Conservation (phyloP, 2,329 filamentous ascomycete species). For the Coniochaeta sp. region DNA sequence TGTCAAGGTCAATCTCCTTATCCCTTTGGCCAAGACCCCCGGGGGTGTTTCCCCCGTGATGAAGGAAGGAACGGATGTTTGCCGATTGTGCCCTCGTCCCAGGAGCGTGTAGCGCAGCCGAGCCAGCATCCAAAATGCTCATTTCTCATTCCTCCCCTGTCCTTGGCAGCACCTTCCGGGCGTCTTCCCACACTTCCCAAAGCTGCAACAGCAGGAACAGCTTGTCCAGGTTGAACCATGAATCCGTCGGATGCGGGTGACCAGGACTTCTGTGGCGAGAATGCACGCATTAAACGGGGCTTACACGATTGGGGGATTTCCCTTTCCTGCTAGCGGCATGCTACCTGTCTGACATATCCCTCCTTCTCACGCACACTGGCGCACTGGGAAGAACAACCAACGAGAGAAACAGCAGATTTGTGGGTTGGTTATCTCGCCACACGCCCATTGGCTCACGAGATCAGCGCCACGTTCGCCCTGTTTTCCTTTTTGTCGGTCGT, state of each 20-base stretch:
- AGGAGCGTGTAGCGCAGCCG: too few species aligned
- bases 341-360: neutral
- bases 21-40: too few species aligned
- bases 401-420: neutral
- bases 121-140: too few species aligned
- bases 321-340: neutral
- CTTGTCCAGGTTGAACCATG: neutral
- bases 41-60: too few species aligned
- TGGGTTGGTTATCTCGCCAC: neutral
- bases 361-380: too few species aligned
- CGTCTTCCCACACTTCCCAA: neutral
- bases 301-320: neutral
- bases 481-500: neutral
- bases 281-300: neutral
- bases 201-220: too few species aligned
- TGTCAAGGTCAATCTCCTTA: too few species aligned
- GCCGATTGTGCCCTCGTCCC: too few species aligned
- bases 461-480: conserved; percentile 3
- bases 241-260: neutral
- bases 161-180: too few species aligned
- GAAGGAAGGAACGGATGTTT: too few species aligned
- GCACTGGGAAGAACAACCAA: neutral
- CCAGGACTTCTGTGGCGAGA: neutral
- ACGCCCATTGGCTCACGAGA: neutral
- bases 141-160: too few species aligned